These are phyloP conservation scores for Hygrophoropsis aurantiaca DNA, from an alignment of 768 basidiomycete species.

Conservation along the genomic window DNA sequence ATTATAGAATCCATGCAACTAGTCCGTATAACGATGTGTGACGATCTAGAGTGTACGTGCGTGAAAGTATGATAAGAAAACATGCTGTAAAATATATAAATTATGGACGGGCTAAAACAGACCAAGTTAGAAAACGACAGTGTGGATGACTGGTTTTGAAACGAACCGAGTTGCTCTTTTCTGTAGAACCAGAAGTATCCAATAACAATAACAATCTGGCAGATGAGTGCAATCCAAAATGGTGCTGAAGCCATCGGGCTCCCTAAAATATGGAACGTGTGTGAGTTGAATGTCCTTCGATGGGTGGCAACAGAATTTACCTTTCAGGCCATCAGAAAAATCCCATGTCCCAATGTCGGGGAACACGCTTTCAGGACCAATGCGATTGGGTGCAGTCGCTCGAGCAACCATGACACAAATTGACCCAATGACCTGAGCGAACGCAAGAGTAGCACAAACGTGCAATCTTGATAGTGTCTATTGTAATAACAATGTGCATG, in stretches of 20 bases:
- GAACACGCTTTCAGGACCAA: constrained; percentile 89
- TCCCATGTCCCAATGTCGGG: constrained; percentile 93
- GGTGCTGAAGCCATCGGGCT: constrained; percentile 82
- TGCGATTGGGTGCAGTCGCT: constrained; percentile 84
- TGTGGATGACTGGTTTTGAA: neutral
- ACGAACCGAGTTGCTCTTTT: constrained; percentile 86
- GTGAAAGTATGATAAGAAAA: no score
- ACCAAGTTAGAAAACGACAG: neutral
- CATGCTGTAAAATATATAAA: neutral
- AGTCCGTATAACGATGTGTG: no score
- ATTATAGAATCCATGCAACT: no score
- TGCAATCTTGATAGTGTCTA: constrained; percentile 89
- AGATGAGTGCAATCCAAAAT: constrained; percentile 85
- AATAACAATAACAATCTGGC: constrained; percentile 80
- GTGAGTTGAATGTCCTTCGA: constrained; percentile 12
- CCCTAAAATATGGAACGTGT: constrained; percentile 31
- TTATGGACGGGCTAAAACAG: constrained; percentile 25
- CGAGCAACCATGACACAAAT: constrained; percentile 91
- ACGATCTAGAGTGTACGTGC: no score
- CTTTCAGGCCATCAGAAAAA: constrained; percentile 66
- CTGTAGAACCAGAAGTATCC: constrained; percentile 98
- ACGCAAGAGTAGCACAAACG: constrained; percentile 89
- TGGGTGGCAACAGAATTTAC: constrained; percentile 27
- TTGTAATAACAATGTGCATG: neutral
- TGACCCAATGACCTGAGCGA: constrained; percentile 88